Evolutionary conservation across 352 stramenopile species (phyloP), one percentile per base, ranked within the genome.

Genomic region (Elongisporangium anandrum): DNA sequence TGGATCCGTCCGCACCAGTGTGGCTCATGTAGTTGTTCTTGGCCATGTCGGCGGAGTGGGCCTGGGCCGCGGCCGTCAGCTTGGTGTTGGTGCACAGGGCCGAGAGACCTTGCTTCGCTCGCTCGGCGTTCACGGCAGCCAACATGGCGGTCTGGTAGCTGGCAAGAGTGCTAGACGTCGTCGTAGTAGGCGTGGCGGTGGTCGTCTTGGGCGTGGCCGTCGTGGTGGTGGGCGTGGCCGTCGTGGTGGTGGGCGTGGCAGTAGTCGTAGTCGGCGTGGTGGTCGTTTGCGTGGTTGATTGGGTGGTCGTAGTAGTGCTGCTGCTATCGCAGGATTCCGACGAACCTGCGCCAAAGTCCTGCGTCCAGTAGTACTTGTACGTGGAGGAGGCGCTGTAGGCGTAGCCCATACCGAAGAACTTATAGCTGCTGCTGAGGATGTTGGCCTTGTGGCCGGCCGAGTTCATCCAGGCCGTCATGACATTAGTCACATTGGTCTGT

Each of bases 301-400:
- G 21, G 4, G 49, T 22, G 6, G 49, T 53, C 2, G 49, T 26
- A 0, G 19, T 53, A 13, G 49, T 26, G 12, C 22, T 26, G 22
- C n/a, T n/a, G n/a, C n/a, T n/a, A n/a, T n/a, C n/a, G n/a, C 72
- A 81, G 19, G 48, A 49, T 6, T 81, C 67, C 1, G 50, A 60
- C 1, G 56, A 63, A 24, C 70, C 66, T 0, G 54, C 29, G 21
- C 66, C 74, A 47, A 88, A 88, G 63, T 79, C 68, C 58, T 88
- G 79, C 22, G 74, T 85, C 79, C 79, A 88, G 68, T 82, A 85
- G 54, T 72, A 52, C 53, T 79, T 77, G 66, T 74, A 79, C 29
- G 60, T 69, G 15, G 59, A 68, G 9, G 47, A 56, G 17, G 65
- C 21, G 17, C 29, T 70, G 64, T 71, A 75, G 17, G 66, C 63